Percentiles rank a stretch among this genome's conserved stretches.
Conservation (phyloP, 345 rosid genomes). For the Eucalyptus dawsonii region DNA sequence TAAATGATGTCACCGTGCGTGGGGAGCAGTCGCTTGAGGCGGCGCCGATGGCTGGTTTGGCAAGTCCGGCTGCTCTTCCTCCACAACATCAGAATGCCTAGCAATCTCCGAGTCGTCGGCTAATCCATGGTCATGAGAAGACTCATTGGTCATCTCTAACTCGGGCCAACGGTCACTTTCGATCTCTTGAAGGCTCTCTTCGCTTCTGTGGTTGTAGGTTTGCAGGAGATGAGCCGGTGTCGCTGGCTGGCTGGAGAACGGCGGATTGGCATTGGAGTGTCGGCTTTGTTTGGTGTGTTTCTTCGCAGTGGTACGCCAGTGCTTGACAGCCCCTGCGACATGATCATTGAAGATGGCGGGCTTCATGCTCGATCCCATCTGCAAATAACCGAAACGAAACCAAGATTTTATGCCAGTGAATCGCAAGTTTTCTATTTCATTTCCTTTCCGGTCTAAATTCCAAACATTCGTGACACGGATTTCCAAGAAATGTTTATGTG, state of each 20-base stretch:
- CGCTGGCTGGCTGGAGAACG: constrained; percentile 46
- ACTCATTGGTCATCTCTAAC: background rate
- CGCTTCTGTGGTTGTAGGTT: background rate
- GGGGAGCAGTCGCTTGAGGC: background rate
- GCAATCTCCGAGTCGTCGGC: background rate
- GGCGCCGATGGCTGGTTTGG: background rate
- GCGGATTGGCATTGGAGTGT: constrained; percentile 14
- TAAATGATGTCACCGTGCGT: background rate
- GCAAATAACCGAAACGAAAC: background rate
- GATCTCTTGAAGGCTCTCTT: background rate
- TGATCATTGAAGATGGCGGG: constrained; percentile 30
- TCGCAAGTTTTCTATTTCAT: background rate
- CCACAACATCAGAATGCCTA: background rate
- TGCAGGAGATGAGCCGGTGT: constrained; percentile 67
- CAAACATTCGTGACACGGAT: background rate
- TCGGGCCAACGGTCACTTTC: background rate
- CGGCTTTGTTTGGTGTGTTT: no score
- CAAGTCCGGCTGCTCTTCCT: background rate
- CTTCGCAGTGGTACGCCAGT: no score
- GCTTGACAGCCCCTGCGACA: constrained; percentile 16
- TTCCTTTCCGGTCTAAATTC: background rate
- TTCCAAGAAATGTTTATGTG: background rate
- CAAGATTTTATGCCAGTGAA: background rate
- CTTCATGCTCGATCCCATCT: constrained; percentile 93
- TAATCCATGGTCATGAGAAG: background rate